Base-by-base conservation (phyloP, 2,329 filamentous ascomycete genomes). In the Verticillium nonalfalfae region DNA sequence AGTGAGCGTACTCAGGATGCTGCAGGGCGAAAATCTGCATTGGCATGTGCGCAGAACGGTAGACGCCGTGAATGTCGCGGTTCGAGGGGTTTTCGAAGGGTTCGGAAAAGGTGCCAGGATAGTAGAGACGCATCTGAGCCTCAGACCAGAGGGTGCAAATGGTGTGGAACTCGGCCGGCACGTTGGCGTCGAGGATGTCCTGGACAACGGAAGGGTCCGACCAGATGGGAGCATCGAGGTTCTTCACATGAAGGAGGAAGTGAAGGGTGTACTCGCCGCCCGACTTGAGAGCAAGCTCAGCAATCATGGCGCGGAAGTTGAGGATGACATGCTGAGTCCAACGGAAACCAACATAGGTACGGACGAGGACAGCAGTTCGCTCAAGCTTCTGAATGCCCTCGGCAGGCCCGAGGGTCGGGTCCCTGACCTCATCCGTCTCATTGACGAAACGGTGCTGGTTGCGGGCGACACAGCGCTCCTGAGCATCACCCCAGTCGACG, bases 91-190 rank as follows among this genome's bases (percentile, higher is more conserved):
- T 84, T 60, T 82, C 78, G 68, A 88, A 86, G 1, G 87, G 84
- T 55, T 88, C 85, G 67, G 89, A 87, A n/a, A 93, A 88, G 50
- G 85, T 83, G 1, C 85, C 85, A 63, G 83, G 74, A 70, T 96
- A 96, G 73, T 91, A 87, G 61, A 93, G 81, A 61, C 83, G 81
- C 90, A 96, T 94, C 74, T 94, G 90, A 59, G 85, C 82, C 73
- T 95, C 91, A 2, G 90, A 93, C 92, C 92, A 96, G 6, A 96
- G 78, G 0, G 89, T 91, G 55, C 89, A 90, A 73, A 96, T 85
- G 63, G 88, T 85, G 71, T 88, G 90, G 74, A 96, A 96, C 70
- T 94, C 90, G 63, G 84, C 79, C 0, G 90, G 80, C 68, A 90
- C 74, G 68, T 88, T 81, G 69, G 84, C 77, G 70, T 86, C 82